A percentile compares a stretch with the other conserved stretches of the same genome.
phyloP scores from a whole-genome alignment of 805 yeast species.

The Wickerhamiella sorbophila region DNA sequence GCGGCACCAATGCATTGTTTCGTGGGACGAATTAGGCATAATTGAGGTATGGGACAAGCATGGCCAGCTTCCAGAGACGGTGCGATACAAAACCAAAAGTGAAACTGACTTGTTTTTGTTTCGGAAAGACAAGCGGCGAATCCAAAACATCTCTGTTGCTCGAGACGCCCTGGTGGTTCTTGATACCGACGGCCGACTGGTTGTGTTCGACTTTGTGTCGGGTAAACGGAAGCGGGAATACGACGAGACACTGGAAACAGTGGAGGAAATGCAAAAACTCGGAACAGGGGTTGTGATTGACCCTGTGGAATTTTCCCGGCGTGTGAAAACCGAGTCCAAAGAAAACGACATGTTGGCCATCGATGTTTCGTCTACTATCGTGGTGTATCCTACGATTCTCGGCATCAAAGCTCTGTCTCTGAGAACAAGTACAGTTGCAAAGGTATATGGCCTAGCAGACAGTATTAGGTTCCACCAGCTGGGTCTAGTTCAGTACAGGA shows the following conservation, averaged over 20 bases:
- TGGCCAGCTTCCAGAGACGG: background rate
- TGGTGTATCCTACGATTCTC: background rate
- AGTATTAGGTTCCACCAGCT: background rate
- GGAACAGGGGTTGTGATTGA: background rate
- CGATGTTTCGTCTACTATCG: background rate
- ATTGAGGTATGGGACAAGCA: background rate
- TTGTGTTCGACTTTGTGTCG: background rate
- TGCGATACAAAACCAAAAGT: background rate
- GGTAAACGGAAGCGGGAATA: background rate
- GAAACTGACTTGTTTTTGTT: background rate
- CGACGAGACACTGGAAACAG: constrained; percentile 1
- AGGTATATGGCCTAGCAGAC: background rate
- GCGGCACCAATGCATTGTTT: background rate
- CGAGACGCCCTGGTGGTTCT: background rate
- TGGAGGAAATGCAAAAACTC: background rate
- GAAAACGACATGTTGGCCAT: background rate
- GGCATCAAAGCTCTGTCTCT: background rate
- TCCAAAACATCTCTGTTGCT: background rate
- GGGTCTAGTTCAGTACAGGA: background rate
- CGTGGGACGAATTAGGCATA: background rate
- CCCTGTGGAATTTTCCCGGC: background rate
- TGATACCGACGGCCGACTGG: background rate
- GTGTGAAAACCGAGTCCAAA: background rate
- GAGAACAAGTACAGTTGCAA: background rate
- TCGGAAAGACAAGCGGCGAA: background rate